phyloP scores from a whole-genome alignment of 1,284 basidiomycete genomes.

The Ganoderma multipileum region DNA sequence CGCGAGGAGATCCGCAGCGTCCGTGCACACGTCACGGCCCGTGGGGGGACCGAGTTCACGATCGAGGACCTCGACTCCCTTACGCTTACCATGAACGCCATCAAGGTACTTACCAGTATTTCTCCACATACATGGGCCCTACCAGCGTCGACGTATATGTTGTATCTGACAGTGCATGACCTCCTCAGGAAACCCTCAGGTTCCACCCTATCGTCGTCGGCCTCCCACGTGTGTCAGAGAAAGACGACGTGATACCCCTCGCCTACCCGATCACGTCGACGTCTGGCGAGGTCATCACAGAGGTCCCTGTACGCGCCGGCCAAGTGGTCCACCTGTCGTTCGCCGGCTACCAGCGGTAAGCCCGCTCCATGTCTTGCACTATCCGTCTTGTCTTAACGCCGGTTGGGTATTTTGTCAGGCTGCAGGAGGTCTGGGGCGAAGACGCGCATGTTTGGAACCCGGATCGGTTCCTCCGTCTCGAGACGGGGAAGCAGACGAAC shows the following conservation, averaged over 20 bases:
- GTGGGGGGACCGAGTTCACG: slow-evolving; percentile 36
- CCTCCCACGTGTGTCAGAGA: slow-evolving; percentile 39
- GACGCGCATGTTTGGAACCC: slow-evolving; percentile 61
- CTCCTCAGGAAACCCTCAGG: slow-evolving; percentile 47
- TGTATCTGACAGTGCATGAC: neutral
- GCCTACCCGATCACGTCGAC: slow-evolving; percentile 41
- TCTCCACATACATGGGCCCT: too few species aligned
- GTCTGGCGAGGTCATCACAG: slow-evolving; percentile 40
- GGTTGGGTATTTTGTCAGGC: slow-evolving; percentile 23
- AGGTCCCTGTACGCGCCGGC: slow-evolving; percentile 47
- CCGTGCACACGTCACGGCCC: slow-evolving; percentile 30
- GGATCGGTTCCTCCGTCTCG: slow-evolving; percentile 50
- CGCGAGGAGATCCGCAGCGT: slow-evolving; percentile 38
- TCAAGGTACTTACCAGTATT: slow-evolving; percentile 19
- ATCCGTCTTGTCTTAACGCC: neutral
- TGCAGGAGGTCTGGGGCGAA: slow-evolving; percentile 51
- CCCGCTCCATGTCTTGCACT: neutral
- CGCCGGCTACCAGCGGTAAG: slow-evolving; percentile 43
- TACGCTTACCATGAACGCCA: slow-evolving; percentile 25
- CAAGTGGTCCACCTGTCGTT: slow-evolving; percentile 42
- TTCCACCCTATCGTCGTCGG: slow-evolving; percentile 44
- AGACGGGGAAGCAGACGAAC: slow-evolving; percentile 45
- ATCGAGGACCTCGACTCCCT: slow-evolving; percentile 41
- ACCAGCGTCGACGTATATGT: too few species aligned
- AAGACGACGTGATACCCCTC: slow-evolving; percentile 49